Conservation (phyloP, 2,329 filamentous ascomycete genomes). For the Cryphonectria radicalis region DNA sequence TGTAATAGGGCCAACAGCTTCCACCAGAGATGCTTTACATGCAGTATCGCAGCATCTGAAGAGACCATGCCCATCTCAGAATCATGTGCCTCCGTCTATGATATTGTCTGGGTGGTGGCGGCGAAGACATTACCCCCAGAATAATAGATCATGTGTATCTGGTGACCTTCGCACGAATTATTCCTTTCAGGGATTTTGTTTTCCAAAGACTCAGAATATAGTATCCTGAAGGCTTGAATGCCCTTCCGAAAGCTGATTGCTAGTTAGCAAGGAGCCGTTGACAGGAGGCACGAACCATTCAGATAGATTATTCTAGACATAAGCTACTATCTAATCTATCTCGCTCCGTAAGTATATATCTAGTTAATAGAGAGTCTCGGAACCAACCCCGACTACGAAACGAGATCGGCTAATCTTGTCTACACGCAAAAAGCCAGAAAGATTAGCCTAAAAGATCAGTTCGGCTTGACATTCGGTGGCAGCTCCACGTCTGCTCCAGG, state of each 20-base stretch:
- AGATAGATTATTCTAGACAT: neutral
- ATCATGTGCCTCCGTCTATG: neutral
- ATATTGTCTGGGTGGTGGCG: neutral
- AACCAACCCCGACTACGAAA: neutral
- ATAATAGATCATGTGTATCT: no score
- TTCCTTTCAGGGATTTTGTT: no score
- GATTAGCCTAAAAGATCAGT: constrained; percentile 7
- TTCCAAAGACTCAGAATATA: neutral
- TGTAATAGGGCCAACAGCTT: neutral
- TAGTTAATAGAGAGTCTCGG: neutral
- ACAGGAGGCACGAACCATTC: neutral
- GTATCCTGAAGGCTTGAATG: no score
- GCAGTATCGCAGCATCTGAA: neutral
- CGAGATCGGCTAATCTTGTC: neutral
- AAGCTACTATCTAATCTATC: neutral
- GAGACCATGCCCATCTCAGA: neutral
- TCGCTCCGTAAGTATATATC: neutral
- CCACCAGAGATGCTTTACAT: neutral
- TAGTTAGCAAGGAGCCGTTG: neutral
- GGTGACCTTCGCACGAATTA: no score
- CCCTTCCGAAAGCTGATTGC: no score
- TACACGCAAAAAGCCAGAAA: neutral
- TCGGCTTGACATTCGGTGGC: constrained; percentile 22
- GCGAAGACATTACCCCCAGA: no score
- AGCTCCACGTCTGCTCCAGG: constrained; percentile 21